Base-by-base conservation (phyloP, 305 asterid genomes). In the Fraxinus platypoda region DNA sequence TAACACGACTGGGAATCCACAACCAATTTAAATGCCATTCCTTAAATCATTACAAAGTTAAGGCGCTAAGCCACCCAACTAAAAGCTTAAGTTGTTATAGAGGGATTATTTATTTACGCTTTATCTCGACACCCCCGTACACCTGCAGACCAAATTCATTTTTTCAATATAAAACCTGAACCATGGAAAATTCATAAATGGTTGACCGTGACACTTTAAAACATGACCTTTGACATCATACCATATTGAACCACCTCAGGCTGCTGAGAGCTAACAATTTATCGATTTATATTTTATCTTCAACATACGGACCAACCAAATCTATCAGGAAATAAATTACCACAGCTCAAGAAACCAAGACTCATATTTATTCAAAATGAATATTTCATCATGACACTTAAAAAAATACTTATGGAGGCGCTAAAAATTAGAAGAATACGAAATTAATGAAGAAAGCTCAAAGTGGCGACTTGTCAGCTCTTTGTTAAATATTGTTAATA, bases 301-400 rank as follows among this genome's bases (percentile, higher is more conserved):
- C 75, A 64, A 64, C 17, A 11, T 64, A 31, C 52, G 2, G 77
- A 76, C 13, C 76, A 41, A 43, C 34, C 77, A 4, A 64, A 41
- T 82, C 35, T 74, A 76, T 73, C 31, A 83, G 64, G 70, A 59
- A 38, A 54, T n/a, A 52, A 30, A 70, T 49, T 52, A 34, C 62
- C 31, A 37, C 19, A 21, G 73, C 13, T 77, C 75, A 72, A 37
- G 66, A 23, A 77, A 28, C 30, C 33, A 34, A 17, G 26, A 72
- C 13, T 71, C 38, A 7, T 71, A 33, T 35, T 31, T 71, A 35
- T 73, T 35, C 62, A 72, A 54, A 35, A 64, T 64, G 78, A 70
- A n/a, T 2, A 28, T n/a, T 52, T 12, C 80, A 82, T 25, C 8
- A 77, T 2, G 38, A 33, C 74, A 38, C 46, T 54, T 6, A 46